Evolutionary conservation across 495 filamentous ascomycete species (phyloP).

Genomic region (Neurospora sp.): DNA sequence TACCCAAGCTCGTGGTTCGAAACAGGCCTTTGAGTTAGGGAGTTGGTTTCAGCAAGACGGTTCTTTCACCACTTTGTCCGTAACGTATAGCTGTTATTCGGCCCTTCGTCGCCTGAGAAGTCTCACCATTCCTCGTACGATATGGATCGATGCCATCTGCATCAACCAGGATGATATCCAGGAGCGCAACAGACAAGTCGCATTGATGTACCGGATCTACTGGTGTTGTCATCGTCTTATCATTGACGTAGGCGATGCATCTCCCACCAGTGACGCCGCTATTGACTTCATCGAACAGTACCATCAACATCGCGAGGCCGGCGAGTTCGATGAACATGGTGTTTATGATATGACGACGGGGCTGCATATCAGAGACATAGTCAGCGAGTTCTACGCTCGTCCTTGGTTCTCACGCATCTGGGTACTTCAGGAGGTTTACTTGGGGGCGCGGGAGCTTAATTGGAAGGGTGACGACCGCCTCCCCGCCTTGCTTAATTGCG

Average conservation of each 20-base stretch:
- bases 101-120: not conserved
- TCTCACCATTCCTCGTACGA: not conserved
- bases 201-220: not conserved
- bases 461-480: not conserved
- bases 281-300: not conserved
- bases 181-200: slow-evolving; percentile 1
- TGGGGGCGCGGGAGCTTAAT: not conserved
- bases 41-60: not conserved
- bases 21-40: not conserved
- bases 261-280: not conserved
- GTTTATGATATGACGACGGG: not conserved
- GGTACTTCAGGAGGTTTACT: not conserved
- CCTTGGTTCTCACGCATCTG: not conserved
- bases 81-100: not conserved
- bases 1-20: not conserved
- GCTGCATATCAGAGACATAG: not conserved
- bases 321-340: not conserved
- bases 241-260: not conserved
- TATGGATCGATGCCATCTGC: slow-evolving; percentile 1
- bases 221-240: not conserved
- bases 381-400: not conserved
- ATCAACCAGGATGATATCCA: not conserved
- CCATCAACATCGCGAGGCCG: not conserved
- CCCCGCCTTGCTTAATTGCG: not conserved
- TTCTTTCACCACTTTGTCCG: not conserved